Percentiles rank a stretch among this genome's conserved stretches.
Conservation (phyloP, 805 yeast species). For the Nakazawaea wickerhamii region DNA sequence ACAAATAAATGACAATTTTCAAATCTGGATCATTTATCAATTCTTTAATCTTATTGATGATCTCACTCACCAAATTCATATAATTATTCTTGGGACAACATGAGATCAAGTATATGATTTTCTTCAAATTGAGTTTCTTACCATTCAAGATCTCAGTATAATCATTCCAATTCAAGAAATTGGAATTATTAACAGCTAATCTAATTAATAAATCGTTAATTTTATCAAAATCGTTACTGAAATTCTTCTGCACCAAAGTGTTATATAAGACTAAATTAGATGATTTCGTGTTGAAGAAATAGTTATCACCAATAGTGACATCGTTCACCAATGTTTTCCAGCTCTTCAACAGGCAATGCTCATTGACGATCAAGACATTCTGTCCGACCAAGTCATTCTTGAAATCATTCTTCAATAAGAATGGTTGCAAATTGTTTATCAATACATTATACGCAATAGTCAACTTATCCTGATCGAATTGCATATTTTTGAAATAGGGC, state of each 20-base stretch:
- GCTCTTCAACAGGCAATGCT: constrained; percentile 30
- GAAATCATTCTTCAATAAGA: constrained; percentile 7
- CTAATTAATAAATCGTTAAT: constrained; percentile 16
- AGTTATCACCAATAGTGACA: constrained; percentile 24
- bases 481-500: constrained; percentile 4
- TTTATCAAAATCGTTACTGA: constrained; percentile 29
- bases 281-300: constrained; percentile 4
- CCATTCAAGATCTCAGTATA: constrained; percentile 45
- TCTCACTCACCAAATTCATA: constrained; percentile 39
- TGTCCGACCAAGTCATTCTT: neutral
- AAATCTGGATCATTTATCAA: constrained; percentile 29
- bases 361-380: constrained; percentile 1
- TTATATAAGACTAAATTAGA: constrained; percentile 4
- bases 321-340: constrained; percentile 70
- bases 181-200: constrained; percentile 28
- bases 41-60: constrained; percentile 44
- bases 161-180: constrained; percentile 71
- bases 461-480: constrained; percentile 9
- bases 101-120: constrained; percentile 59
- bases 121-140: constrained; percentile 47
- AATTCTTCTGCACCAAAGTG: constrained; percentile 46
- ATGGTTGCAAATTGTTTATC: constrained; percentile 6
- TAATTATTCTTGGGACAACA: constrained; percentile 57
- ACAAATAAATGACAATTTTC: constrained; percentile 41
- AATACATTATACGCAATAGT: constrained; percentile 5